Evolutionary conservation across 352 stramenopile species (phyloP), one percentile per base, ranked within the genome.

Genomic region (Phytopythium oedochilum): DNA sequence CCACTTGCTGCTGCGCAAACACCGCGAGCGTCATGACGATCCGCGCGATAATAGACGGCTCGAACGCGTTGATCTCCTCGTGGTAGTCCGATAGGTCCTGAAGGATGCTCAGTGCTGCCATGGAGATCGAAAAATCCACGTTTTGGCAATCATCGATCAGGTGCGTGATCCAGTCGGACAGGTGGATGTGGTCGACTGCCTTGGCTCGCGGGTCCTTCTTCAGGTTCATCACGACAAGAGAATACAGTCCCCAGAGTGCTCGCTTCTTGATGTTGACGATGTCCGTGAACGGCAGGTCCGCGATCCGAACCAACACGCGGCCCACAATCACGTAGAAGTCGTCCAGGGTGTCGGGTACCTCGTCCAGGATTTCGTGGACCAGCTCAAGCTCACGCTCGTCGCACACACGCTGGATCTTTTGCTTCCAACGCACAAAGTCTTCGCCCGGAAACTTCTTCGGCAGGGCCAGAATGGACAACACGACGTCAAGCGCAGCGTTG

Each of bases 1-100:
- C 85, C 10, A 95, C 81, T 63, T 95, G 85, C 39, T 93, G 85
- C 42, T 95, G 85, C 3, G 84, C 85, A 38, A 93, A 89, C 1
- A 95, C 79, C 3, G 85, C 81, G 5, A 95, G 64, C 17, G 85
- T 92, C 83, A 95, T 93, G 5, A 95, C 78, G 22, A 95, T 92
- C n/a, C 83, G 77, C n/a, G 74, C 73, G 0, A 90, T 66, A 12
- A 93, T 66, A 1, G 71, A 70, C 10, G 85, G 68, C 29, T 95
- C 83, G 22, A 92, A 71, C 6, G 59, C 66, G 38, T 87, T 75
- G 25, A 95, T 80, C 39, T 81, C 71, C 36, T 78, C 69, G 53
- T 95, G 81, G 39, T 82, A 92, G 29, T 89, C 74, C 0, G 84
- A 75, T 46, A 95, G 60, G 39, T 92, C 85, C 55, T 95, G 85